Conservation (phyloP, 345 rosid species). For the Populus davidiana region DNA sequence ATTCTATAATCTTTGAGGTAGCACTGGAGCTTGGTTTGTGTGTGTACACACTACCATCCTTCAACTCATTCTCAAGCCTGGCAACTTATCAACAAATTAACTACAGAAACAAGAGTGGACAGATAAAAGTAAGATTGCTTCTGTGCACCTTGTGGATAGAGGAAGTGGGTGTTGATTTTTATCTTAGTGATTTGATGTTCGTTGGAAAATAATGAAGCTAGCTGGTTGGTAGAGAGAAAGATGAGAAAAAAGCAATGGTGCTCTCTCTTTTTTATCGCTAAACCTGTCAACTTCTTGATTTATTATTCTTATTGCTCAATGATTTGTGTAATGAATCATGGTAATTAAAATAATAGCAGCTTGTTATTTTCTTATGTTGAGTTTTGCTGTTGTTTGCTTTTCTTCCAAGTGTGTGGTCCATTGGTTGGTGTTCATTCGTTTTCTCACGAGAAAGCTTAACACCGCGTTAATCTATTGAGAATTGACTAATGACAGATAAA, state of each 20-base stretch:
- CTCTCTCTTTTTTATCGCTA: slow-evolving; percentile 5
- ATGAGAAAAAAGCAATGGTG: neutral
- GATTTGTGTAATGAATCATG: slow-evolving; percentile 21
- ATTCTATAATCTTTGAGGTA: neutral
- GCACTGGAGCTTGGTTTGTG: neutral
- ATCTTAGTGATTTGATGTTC: neutral
- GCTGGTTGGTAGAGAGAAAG: neutral
- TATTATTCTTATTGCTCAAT: slow-evolving; percentile 11
- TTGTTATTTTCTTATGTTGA: slow-evolving; percentile 4
- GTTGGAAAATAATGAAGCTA: neutral
- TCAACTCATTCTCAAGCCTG: neutral
- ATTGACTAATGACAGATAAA: neutral
- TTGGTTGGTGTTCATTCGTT: neutral
- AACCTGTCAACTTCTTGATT: slow-evolving; percentile 3
- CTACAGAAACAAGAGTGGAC: neutral
- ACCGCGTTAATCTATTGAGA: neutral
- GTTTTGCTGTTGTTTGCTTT: slow-evolving; percentile 8
- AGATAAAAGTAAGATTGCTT: neutral
- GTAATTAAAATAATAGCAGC: slow-evolving; percentile 3
- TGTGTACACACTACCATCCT: neutral
- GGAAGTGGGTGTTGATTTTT: slow-evolving; percentile 22
- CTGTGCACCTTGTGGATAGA: slow-evolving; percentile 23
- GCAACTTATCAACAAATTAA: neutral
- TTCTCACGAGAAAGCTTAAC: slow-evolving; percentile 5
- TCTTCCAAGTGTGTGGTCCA: slow-evolving; percentile 1